These are phyloP conservation scores for Infundibulicybe gibba DNA, from an alignment of 768 basidiomycete genomes.

Conservation along the genomic window DNA sequence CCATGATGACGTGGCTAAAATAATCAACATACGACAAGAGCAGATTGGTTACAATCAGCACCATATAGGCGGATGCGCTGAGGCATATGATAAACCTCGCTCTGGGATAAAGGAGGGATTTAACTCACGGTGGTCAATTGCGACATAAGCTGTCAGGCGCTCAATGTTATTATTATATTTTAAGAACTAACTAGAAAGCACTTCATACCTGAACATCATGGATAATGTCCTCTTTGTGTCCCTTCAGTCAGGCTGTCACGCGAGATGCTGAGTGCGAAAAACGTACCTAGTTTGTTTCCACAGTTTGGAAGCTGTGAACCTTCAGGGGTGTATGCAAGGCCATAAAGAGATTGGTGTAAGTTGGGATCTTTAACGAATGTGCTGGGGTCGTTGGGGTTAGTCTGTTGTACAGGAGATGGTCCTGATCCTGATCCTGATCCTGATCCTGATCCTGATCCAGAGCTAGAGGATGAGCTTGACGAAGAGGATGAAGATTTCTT, in stretches of 20 bases:
- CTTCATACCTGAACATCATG: conserved; percentile 62
- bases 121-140: conserved; percentile 67
- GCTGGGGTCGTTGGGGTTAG: conserved; percentile 66
- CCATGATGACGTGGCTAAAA: neutral
- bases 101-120: conserved; percentile 8
- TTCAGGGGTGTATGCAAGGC: conserved; percentile 81
- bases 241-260: neutral
- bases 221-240: conserved; percentile 48
- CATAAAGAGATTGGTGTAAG: conserved; percentile 77
- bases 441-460: neutral
- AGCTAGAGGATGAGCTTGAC: conserved; percentile 5
- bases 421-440: too few species aligned
- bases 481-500: conserved; percentile 19
- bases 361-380: conserved; percentile 67
- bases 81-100: neutral
- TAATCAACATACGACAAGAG: conserved; percentile 53
- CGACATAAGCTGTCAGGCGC: conserved; percentile 59
- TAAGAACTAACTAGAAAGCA: neutral
- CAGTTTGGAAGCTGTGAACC: conserved; percentile 72
- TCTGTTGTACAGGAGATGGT: conserved; percentile 14
- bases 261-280: neutral
- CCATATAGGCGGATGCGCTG: conserved; percentile 81
- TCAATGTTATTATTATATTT: neutral
- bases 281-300: conserved; percentile 46
- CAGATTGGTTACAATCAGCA: conserved; percentile 81